Evolutionary conservation across 495 filamentous ascomycete genomes (phyloP), one percentile per base, ranked within the genome.

Genomic region (Saxophila tyrrhenica): DNA sequence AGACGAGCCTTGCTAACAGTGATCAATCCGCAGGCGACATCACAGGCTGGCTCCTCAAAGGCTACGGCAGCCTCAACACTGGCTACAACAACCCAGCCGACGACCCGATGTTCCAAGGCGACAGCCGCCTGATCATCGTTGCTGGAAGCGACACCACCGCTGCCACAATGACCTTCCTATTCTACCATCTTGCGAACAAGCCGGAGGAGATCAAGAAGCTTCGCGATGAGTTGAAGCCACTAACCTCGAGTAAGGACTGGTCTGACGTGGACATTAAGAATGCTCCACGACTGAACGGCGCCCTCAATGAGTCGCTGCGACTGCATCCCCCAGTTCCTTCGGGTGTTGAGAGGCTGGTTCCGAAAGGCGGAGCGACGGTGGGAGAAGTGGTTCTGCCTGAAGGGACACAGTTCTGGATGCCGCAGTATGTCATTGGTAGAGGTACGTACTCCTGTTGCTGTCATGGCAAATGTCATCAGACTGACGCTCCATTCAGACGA

Each of bases 271-370:
- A 55, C 13, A 42, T 64, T 13, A 55, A 60, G 35, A 23, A 51
- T 35, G 41, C 57, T 20, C 43, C 41, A 10, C 59, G 74, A 49
- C 54, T 81, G 16, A 72, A 75, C 51, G 67, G 68, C 13, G 67
- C 75, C 23, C 78, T 80, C 58, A 70, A 73, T 22, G 80, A 85
- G 62, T 68, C 78, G 0, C 63, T 84, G 38, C 68, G 80, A 0
- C 61, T 83, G 13, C 71, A 81, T 55, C 70, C 73, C 1, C 74
- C 76, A 2, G 73, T 74, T 0, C 70, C 73, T 0, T 67, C 67
- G 17, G 76, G 64, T 65, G 65, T 17, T 69, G 80, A 9, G 49
- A 35, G 29, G 48, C 16, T 62, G 9, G 75, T 72, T 0, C 73
- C 75, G 0, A 67, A 69, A 1, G 68, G 74, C 49, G 77, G 77